Base-by-base conservation (phyloP, 352 stramenopile genomes). In the Pythium rhizo-oryzae region DNA sequence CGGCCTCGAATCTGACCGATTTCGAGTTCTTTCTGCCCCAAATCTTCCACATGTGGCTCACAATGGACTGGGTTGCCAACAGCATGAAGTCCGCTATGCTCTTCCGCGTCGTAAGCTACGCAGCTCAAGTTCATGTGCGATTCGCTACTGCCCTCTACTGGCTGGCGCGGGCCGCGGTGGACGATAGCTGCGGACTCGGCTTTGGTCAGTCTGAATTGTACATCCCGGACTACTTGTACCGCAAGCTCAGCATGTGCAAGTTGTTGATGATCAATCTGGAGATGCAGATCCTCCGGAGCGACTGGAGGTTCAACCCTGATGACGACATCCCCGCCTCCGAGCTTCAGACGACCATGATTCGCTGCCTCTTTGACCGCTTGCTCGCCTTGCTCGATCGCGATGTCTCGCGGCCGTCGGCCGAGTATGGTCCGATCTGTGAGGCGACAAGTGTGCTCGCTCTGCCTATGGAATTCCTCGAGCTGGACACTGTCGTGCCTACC, bases 11-110 rank as follows among this genome's bases (percentile, higher is more conserved):
- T 61, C 46, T 94, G 44, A 68, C 82, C 12, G 86, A 94, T 69
- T 94, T 94, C 43, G 86, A 94, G 69, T 94, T 94, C 50, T 94
- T 94, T 68, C 52, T 94, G 56, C 86, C 86, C 8, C 84, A 94
- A 63, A 72, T 94, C 47, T 94, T 93, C 65, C 86, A 94, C 56
- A 82, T 93, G 74, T 94, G 86, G 86, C 74, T 92, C 49, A 91
- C 86, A 2, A 82, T 92, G 47, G 85, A 93, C 76, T 92, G 82
- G 78, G 78, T 77, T 2, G 78, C 69, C 43, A 92, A 93, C 65
- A 90, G 77, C 37, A 80, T 91, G 54, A 94, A 94, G 75, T 82
- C 81, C 5, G 85, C 76, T 18, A 75, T 94, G 39, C 75, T 94
- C 19, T 87, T 93, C 50, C 84, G 85, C 37, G 82, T 92, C 25